These are phyloP conservation scores for Zopfia rhizophila DNA, from an alignment of 2,329 filamentous ascomycete species.

Conservation along the genomic window DNA sequence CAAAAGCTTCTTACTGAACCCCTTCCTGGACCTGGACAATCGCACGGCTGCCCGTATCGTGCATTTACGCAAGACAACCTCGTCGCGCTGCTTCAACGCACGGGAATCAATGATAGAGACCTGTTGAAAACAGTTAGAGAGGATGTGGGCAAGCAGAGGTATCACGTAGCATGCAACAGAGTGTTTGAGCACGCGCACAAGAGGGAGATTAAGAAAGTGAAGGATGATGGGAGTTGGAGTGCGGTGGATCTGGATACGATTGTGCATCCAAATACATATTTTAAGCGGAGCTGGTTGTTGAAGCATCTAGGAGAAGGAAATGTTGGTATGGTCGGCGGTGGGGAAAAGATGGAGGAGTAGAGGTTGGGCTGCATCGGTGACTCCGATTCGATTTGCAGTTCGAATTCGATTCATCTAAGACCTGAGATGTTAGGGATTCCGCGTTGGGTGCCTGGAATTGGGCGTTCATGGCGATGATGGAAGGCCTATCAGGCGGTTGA, in stretches of 20 bases:
- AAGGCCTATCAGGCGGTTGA: too few relatives aligned
- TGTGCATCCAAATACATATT: conserved; percentile 97
- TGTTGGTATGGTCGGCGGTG: conserved; percentile 39
- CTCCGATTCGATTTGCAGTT: neutral
- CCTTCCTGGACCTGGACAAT: conserved; percentile 84
- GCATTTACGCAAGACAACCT: conserved; percentile 93
- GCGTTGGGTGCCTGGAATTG: too few relatives aligned
- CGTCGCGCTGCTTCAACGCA: conserved; percentile 75
- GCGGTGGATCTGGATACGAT: conserved; percentile 89
- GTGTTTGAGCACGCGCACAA: conserved; percentile 93
- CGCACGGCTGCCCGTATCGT: conserved; percentile 95
- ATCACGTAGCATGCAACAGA: conserved; percentile 94
- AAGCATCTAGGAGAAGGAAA: conserved; percentile 74
- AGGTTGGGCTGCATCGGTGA: neutral
- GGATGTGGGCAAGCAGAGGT: conserved; percentile 88
- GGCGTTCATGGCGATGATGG: too few relatives aligned
- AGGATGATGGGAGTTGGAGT: conserved; percentile 59
- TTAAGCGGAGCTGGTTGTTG: conserved; percentile 90
- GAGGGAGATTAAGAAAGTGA: conserved; percentile 61
- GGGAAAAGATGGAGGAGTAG: conserved; percentile 50
- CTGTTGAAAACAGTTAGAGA: conserved; percentile 84
- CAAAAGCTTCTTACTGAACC: conserved; percentile 95
- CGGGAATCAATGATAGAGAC: conserved; percentile 81
- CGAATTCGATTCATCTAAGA: neutral
- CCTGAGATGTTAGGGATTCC: neutral